Evolutionary conservation across 352 stramenopile species (phyloP).

Genomic region (Phytophthora ramorum): DNA sequence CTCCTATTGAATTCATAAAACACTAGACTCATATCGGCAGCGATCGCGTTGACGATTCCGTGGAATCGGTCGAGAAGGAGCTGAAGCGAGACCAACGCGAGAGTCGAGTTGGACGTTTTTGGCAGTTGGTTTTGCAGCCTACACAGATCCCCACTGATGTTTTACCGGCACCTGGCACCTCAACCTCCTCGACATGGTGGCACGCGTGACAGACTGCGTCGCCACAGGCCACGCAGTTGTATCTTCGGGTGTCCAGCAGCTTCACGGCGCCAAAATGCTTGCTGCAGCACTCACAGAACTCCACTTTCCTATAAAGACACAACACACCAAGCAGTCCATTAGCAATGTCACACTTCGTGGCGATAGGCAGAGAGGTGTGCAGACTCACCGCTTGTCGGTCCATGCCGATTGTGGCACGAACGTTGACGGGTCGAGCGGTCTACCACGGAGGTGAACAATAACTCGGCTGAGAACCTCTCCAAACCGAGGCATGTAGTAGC

Average conservation of each 20-base stretch:
- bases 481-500: constrained; percentile 49
- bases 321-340: not conserved
- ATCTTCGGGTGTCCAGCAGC: constrained; percentile 34
- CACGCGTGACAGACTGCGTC: constrained; percentile 59
- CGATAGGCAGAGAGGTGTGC: not conserved
- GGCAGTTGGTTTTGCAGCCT: constrained; percentile 31
- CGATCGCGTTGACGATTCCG: constrained; percentile 22
- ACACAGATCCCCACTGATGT: constrained; percentile 39
- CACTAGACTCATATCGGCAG: constrained; percentile 16
- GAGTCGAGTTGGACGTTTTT: constrained; percentile 6
- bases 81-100: constrained; percentile 33
- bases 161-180: constrained; percentile 37
- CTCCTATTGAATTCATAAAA: constrained; percentile 1
- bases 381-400: constrained; percentile 36
- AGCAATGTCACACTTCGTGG: not conserved
- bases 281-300: constrained; percentile 50
- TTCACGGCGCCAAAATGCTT: constrained; percentile 46
- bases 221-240: constrained; percentile 62
- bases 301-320: constrained; percentile 6
- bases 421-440: constrained; percentile 36
- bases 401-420: constrained; percentile 43
- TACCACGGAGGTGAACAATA: constrained; percentile 35
- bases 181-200: constrained; percentile 40
- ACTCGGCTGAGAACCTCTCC: constrained; percentile 46
- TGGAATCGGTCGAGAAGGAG: constrained; percentile 27